Evolutionary conservation across 2,329 filamentous ascomycete species (phyloP).

Genomic region (Fusarium algeriense): DNA sequence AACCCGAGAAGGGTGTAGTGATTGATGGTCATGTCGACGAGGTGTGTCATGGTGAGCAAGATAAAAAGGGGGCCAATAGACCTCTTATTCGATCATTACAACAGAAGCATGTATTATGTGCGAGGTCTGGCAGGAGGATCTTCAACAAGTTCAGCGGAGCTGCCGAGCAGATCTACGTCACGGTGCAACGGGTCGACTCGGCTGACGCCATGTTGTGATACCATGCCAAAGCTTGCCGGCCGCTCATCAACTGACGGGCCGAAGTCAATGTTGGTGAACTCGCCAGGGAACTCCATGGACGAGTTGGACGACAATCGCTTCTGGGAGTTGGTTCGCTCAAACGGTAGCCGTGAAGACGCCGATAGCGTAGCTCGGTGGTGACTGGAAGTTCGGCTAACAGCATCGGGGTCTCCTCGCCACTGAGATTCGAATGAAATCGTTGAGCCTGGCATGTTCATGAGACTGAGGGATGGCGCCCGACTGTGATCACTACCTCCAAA

Average conservation of each 20-base stretch:
- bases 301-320: conserved; percentile 64
- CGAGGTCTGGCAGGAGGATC: conserved; percentile 47
- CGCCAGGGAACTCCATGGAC: conserved; percentile 62
- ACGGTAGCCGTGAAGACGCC: conserved; percentile 60
- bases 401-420: conserved; percentile 35
- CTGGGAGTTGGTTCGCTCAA: conserved; percentile 67
- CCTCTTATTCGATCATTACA: background rate
- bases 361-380: conserved; percentile 43
- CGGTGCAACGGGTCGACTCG: conserved; percentile 63
- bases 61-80: background rate
- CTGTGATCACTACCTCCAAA: conserved; percentile 42
- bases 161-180: conserved; percentile 62
- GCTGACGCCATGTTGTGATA: conserved; percentile 69
- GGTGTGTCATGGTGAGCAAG: background rate
- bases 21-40: background rate
- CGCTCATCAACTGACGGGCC: conserved; percentile 58
- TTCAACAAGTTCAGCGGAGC: conserved; percentile 69
- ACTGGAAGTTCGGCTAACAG: conserved; percentile 41
- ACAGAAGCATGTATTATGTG: conserved; percentile 29
- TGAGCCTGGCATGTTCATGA: conserved; percentile 45
- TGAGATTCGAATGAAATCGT: conserved; percentile 40
- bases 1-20: conserved; percentile 8
- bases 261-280: conserved; percentile 58
- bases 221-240: conserved; percentile 67
- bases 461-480: conserved; percentile 53